Evolutionary conservation across 805 yeast species (phyloP), one percentile per base, ranked within the genome.

Genomic region (Lipomyces anomalus): DNA sequence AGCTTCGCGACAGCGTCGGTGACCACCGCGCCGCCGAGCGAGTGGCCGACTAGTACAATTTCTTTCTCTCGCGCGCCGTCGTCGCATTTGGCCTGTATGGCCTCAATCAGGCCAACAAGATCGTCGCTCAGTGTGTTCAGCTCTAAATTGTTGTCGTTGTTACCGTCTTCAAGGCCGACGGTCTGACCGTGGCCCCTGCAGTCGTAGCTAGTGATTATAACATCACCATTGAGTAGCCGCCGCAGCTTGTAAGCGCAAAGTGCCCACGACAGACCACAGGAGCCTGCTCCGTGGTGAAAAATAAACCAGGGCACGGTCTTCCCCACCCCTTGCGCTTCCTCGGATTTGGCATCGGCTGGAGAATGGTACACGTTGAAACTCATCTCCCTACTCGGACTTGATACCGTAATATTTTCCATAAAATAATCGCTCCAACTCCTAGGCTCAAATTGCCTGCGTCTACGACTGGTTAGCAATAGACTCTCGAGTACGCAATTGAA

Each of bases 201-300:
- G 64, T 92, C 97, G 63, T 76, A 86, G 0, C 81, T 61, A 39
- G 89, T 71, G 2, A 83, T 60, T 0, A 90, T 95, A 4, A 84
- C 79, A 17, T 61, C 66, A 2, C 68, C 61, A 2, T 67, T 62
- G 6, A 55, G 47, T 38, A 36, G 57, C 35, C 40, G 61, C 20
- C 42, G 35, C 50, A 33, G 40, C 28, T 51, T 47, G 1, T 39
- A 35, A 18, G 47, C 41, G 46, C 47, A 18, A 4, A 40, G 36
- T 0, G 85, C 84, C 67, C 84, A 92, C 1, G 96, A 73, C 66
- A 85, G 67, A 0, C 83, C 87, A 1, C 85, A 76, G 0, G 97
- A 88, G 0, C 97, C 98, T 1, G 96, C 97, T 2, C 99, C 99
- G 63, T 92, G 99, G 53, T 86, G 92, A 55, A 80, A 79, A 1